phyloP scores from a whole-genome alignment of 139 green algal genomes.

The Zygnema circumcarinatum region DNA sequence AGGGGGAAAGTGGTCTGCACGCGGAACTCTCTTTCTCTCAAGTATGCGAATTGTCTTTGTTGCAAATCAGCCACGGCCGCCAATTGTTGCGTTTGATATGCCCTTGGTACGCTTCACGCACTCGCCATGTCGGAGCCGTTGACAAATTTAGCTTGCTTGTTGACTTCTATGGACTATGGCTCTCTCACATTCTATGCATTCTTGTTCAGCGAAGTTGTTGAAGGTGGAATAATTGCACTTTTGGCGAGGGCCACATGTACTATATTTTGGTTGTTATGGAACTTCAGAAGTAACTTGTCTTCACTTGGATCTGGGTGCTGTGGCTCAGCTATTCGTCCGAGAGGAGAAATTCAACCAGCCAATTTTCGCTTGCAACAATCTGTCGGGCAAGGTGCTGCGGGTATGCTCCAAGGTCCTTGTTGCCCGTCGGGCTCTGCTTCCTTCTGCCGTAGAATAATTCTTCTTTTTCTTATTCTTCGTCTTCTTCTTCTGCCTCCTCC shows the following conservation, averaged over 20 bases:
- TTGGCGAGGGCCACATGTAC: no score
- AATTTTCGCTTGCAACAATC: slow-evolving; percentile 95
- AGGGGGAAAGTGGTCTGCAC: slow-evolving; percentile 51
- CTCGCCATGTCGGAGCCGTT: no score
- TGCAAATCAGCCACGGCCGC: slow-evolving; percentile 1
- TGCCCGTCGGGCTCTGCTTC: neutral
- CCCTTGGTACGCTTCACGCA: slow-evolving; percentile 52
- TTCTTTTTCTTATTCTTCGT: neutral
- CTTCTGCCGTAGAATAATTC: neutral
- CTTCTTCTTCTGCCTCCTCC: no score
- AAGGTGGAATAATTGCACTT: no score
- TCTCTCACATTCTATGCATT: no score
- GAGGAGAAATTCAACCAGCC: slow-evolving; percentile 89
- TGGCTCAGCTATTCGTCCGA: slow-evolving; percentile 73
- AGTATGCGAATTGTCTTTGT: slow-evolving; percentile 60
- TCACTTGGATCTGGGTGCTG: no score
- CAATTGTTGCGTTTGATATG: slow-evolving; percentile 57
- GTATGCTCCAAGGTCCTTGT: slow-evolving; percentile 22
- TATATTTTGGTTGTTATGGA: no score
- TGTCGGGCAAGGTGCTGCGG: slow-evolving; percentile 70
- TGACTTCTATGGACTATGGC: no score
- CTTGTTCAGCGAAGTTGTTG: no score
- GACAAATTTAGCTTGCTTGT: no score
- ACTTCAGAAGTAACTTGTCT: no score
- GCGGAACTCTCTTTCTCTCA: slow-evolving; percentile 53